These are phyloP conservation scores for Ceratocystis cacaofunesta DNA, from an alignment of 2,329 filamentous ascomycete species.

Conservation along the genomic window DNA sequence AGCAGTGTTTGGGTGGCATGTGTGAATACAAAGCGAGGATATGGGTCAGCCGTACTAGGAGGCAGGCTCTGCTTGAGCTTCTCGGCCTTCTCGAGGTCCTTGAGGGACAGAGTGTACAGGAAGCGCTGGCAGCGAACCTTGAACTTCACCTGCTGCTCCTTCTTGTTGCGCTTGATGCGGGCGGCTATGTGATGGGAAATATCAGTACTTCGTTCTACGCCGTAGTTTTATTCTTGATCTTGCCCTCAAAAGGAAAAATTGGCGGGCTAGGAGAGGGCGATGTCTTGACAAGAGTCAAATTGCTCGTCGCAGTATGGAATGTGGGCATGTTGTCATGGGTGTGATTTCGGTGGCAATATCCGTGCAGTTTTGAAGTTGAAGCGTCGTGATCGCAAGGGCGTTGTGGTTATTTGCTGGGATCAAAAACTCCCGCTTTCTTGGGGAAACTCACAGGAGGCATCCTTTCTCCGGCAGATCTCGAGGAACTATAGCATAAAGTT, in stretches of 20 bases:
- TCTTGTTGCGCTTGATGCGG: conserved; percentile 92
- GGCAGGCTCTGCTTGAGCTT: conserved; percentile 99
- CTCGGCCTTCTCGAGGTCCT: conserved; percentile 98
- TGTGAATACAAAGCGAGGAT: background rate
- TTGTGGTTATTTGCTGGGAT: background rate
- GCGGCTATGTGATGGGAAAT: conserved; percentile 41
- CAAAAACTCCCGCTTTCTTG: background rate
- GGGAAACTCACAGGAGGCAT: conserved; percentile 79
- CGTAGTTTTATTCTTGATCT: background rate
- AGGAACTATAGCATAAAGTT: conserved; percentile 57
- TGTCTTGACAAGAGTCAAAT: background rate
- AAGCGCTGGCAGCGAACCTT: conserved; percentile 97
- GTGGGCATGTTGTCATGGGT: background rate
- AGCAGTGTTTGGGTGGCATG: background rate
- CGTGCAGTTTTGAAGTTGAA: conserved; percentile 5
- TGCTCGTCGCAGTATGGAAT: background rate
- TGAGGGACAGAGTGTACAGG: conserved; percentile 96
- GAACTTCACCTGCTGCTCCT: conserved; percentile 94
- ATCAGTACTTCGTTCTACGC: conserved; percentile 6
- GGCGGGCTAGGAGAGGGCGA: background rate
- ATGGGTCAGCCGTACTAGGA: conserved; percentile 56
- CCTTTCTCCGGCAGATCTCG: conserved; percentile 99
- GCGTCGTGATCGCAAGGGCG: background rate
- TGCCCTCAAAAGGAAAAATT: background rate
- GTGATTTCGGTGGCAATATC: background rate